Percentiles rank a stretch among this genome's conserved stretches.
phyloP scores from a whole-genome alignment of 2,329 filamentous ascomycete species.

The Plenodomus biglobosus region DNA sequence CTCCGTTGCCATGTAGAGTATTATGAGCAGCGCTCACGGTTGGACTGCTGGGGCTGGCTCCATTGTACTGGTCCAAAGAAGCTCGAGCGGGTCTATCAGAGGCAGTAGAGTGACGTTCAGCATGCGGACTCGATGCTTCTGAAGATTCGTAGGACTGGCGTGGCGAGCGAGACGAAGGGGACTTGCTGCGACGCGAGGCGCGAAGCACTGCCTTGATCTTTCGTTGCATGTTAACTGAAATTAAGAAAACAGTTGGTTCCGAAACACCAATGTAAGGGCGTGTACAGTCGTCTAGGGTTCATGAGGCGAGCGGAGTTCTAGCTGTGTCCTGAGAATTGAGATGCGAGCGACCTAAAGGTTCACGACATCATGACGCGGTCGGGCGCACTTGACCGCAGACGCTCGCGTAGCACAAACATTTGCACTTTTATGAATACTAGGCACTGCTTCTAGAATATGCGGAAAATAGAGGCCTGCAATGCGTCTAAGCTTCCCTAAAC shows the following conservation, averaged over 20 bases:
- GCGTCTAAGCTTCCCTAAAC: background rate
- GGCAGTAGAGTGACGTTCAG: conserved; percentile 4
- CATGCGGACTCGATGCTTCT: conserved; percentile 3
- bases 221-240: conserved; percentile 12
- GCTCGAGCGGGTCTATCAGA: background rate
- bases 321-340: background rate
- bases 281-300: background rate
- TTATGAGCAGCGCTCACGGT: conserved; percentile 16
- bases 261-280: background rate
- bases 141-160: conserved; percentile 8
- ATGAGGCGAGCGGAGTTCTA: background rate
- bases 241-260: too few species aligned
- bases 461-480: background rate
- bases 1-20: conserved; percentile 2
- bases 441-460: background rate
- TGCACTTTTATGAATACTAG: background rate
- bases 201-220: conserved; percentile 22
- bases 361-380: background rate
- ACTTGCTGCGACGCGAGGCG: conserved; percentile 11
- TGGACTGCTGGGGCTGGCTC: conserved; percentile 7
- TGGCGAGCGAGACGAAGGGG: conserved; percentile 8
- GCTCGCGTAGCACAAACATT: background rate
- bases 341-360: background rate
- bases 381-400: background rate
- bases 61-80: conserved; percentile 6